A percentile compares a stretch with the other conserved stretches of the same genome.
phyloP scores from a whole-genome alignment of 176 grass and related monocot genomes.

The Guadua angustifolia region DNA sequence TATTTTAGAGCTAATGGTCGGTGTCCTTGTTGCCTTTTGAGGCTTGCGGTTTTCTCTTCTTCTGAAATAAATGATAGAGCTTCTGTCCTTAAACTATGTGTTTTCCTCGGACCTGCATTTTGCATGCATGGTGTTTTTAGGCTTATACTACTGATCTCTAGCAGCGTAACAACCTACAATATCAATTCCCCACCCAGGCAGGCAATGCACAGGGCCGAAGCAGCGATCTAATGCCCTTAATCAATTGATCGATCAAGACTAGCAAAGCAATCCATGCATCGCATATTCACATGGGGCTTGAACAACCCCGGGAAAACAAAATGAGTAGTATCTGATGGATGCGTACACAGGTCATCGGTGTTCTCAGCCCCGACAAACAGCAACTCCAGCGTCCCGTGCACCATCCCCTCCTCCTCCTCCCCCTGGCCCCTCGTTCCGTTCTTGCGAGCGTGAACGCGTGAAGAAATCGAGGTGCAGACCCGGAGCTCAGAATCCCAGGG shows the following conservation, averaged over 20 bases:
- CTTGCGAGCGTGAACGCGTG: neutral
- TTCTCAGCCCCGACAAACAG: conserved; percentile 76
- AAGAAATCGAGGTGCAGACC: neutral
- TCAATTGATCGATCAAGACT: neutral
- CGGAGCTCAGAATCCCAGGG: conserved; percentile 28
- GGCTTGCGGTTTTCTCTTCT: no score
- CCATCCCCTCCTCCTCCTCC: conserved; percentile 49
- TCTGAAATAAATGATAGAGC: no score
- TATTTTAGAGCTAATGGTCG: no score
- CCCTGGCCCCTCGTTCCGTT: neutral
- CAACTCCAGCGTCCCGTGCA: conserved; percentile 74
- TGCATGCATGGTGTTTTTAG: neutral
- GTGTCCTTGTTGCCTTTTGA: no score
- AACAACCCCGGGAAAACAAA: neutral
- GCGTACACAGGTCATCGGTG: conserved; percentile 68
- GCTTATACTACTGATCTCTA: no score
- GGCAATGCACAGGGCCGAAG: neutral
- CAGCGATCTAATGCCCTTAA: neutral
- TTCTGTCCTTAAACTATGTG: no score
- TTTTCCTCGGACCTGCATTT: neutral
- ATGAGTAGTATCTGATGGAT: neutral
- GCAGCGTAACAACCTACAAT: neutral
- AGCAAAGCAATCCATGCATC: neutral
- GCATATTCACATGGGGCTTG: neutral
- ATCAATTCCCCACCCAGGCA: neutral